These are phyloP conservation scores for Cinchona pubescens DNA, from an alignment of 257 asterid species.

Conservation along the genomic window DNA sequence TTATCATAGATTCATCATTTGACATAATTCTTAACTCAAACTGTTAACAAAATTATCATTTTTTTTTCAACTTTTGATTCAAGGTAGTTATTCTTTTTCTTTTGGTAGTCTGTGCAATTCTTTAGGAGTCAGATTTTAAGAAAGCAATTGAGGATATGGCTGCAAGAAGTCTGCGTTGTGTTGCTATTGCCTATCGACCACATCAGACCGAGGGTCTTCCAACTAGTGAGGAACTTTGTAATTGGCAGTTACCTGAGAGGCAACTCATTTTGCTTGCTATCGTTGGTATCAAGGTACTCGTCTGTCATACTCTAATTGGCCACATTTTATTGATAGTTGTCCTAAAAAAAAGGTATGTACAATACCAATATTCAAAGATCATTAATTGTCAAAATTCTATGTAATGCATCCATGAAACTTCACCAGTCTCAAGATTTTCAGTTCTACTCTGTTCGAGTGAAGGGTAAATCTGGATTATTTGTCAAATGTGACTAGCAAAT, in stretches of 20 bases:
- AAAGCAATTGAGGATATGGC: constrained; percentile 86
- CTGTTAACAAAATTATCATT: neutral
- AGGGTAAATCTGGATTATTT: neutral
- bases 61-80: neutral
- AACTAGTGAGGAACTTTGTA: too few relatives aligned
- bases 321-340: neutral
- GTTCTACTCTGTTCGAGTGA: neutral
- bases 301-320: neutral
- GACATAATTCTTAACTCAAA: neutral
- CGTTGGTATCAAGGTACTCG: too few relatives aligned
- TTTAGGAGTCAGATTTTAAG: constrained; percentile 50
- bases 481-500: neutral
- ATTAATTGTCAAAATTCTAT: neutral
- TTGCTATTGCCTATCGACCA: constrained; percentile 71
- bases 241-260: too few relatives aligned
- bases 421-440: too few relatives aligned
- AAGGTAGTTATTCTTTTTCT: neutral
- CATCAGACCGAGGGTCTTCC: too few relatives aligned
- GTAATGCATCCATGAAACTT: neutral
- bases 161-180: constrained; percentile 79
- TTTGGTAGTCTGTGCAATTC: neutral
- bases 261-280: too few relatives aligned
- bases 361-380: neutral
- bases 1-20: too few relatives aligned
- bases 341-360: neutral